phyloP scores from a whole-genome alignment of 2,329 filamentous ascomycete genomes.

The Colletotrichum scovillei region DNA sequence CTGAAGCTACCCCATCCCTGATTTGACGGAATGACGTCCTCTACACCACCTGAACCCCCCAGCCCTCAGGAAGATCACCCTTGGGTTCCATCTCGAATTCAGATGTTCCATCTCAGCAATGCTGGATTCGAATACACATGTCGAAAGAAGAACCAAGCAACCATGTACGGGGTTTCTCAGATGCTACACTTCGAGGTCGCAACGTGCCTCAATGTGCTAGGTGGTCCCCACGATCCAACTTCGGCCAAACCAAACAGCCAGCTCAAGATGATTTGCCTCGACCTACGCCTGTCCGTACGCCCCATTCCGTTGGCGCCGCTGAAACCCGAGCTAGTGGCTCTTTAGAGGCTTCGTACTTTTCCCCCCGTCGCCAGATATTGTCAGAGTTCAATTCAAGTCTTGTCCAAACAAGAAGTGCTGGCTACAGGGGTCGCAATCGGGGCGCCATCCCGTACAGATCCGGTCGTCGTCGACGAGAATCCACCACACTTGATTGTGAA shows the following conservation, averaged over 20 bases:
- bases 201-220: background rate
- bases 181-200: background rate
- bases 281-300: conserved; percentile 3
- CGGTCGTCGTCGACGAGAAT: conserved; percentile 4
- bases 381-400: conserved; percentile 4
- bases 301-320: conserved; percentile 18
- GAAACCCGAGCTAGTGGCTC: conserved; percentile 21
- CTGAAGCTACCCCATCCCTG: conserved; percentile 2
- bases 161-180: background rate
- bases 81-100: background rate
- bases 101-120: background rate
- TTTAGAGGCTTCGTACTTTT: conserved; percentile 6
- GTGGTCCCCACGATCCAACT: background rate
- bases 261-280: background rate
- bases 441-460: conserved; percentile 13
- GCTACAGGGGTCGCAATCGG: conserved; percentile 12
- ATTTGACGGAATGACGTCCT: conserved; percentile 2
- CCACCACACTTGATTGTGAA: background rate
- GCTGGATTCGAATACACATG: background rate
- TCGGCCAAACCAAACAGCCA: conserved; percentile 4
- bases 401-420: background rate
- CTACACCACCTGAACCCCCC: background rate
- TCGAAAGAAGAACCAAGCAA: conserved; percentile 2
- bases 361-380: background rate
- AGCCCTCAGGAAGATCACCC: background rate